Evolutionary conservation across 345 rosid species (phyloP).

Genomic region (Brassica carinata): DNA sequence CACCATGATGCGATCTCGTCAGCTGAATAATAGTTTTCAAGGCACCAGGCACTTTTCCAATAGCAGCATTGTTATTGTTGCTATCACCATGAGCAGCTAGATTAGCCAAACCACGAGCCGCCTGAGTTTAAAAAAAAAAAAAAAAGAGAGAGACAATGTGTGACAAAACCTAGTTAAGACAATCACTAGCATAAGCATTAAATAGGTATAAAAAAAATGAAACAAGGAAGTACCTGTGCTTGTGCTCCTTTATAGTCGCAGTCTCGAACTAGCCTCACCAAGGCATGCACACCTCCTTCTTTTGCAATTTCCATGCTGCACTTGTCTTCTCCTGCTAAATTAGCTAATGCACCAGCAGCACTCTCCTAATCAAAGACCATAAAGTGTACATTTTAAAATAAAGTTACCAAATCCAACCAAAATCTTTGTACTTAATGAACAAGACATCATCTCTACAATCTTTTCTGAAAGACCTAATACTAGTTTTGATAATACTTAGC

Average conservation of each 20-base stretch:
- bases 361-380: constrained; percentile 68
- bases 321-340: constrained; percentile 80
- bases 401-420: too few relatives aligned
- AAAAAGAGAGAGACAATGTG: not conserved
- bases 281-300: constrained; percentile 77
- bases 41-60: constrained; percentile 89
- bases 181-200: not conserved
- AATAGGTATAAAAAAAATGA: constrained; percentile 19
- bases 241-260: constrained; percentile 75
- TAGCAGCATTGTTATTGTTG: constrained; percentile 77
- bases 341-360: constrained; percentile 87
- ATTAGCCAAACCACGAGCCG: constrained; percentile 93
- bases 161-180: constrained; percentile 6
- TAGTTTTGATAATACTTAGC: too few relatives aligned
- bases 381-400: too few relatives aligned
- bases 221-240: constrained; percentile 56
- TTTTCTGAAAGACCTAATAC: too few relatives aligned
- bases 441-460: too few relatives aligned
- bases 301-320: constrained; percentile 70
- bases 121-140: constrained; percentile 43
- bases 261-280: constrained; percentile 73
- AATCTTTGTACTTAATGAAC: constrained; percentile 5
- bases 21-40: constrained; percentile 84
- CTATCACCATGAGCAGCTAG: constrained; percentile 95
- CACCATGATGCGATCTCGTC: constrained; percentile 73